These are phyloP conservation scores for Xerocomellus chrysenteron DNA, from an alignment of 768 basidiomycete species.

Conservation along the genomic window DNA sequence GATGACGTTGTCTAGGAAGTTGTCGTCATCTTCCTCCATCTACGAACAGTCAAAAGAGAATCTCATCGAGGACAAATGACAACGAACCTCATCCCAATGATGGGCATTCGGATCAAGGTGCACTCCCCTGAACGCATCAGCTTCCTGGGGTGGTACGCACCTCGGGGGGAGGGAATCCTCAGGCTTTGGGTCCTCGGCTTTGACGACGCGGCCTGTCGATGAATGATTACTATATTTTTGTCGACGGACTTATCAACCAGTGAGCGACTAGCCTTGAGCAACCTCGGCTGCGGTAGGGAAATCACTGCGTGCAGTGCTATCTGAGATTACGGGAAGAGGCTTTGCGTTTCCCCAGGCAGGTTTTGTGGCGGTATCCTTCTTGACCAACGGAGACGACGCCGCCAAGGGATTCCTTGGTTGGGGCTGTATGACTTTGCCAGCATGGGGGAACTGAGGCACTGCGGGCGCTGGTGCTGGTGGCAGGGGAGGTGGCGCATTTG, in stretches of 20 bases:
- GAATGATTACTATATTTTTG: conserved; percentile 15
- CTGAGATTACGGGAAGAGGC: conserved; percentile 33
- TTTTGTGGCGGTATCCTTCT: conserved; percentile 39
- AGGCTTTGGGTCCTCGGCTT: conserved; percentile 42
- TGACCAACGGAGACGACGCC: conserved; percentile 34
- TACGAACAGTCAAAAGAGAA: conserved; percentile 28
- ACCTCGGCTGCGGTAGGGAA: conserved; percentile 98
- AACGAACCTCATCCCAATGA: conserved; percentile 95
- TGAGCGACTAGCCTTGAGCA: conserved; percentile 62
- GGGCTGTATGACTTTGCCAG: conserved; percentile 63
- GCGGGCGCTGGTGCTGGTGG: conserved; percentile 39
- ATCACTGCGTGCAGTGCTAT: conserved; percentile 54
- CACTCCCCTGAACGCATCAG: conserved; percentile 92
- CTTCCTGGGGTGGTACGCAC: conserved; percentile 73
- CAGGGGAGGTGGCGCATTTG: conserved; percentile 46
- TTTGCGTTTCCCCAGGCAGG: conserved; percentile 74
- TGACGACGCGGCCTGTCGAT: conserved; percentile 19
- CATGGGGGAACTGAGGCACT: conserved; percentile 54
- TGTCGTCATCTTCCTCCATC: conserved; percentile 93
- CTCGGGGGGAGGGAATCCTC: conserved; percentile 50
- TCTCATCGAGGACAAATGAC: conserved; percentile 5
- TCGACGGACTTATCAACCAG: background rate
- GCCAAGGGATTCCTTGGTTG: conserved; percentile 49
- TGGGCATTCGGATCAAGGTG: conserved; percentile 92
- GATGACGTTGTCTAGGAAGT: conserved; percentile 84